Evolutionary conservation across 202 grass and related monocot species (phyloP).

Genomic region (Eragrostis tef): DNA sequence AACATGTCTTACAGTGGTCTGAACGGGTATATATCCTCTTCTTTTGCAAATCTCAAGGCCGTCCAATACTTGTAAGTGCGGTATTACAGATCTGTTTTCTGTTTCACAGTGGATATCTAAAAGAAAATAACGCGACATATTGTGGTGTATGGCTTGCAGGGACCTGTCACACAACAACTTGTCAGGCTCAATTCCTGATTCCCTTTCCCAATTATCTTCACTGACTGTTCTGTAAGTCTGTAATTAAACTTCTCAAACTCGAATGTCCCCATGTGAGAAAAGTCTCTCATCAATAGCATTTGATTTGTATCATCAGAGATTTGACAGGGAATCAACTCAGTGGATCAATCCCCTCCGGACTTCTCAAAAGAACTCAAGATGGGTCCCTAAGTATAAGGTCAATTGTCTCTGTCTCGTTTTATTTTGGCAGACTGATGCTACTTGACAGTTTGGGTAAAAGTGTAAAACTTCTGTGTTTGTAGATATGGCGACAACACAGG

Average conservation of each 20-base stretch:
- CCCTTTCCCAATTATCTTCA: constrained; percentile 50
- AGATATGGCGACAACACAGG: constrained; percentile 56
- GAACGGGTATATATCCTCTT: constrained; percentile 40
- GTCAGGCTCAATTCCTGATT: constrained; percentile 58
- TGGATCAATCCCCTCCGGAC: constrained; percentile 53
- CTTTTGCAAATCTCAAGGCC: constrained; percentile 53
- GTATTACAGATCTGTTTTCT: neutral
- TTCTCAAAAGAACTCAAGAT: constrained; percentile 59
- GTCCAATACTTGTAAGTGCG: constrained; percentile 51
- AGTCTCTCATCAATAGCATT: neutral
- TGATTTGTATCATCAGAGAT: constrained; percentile 56
- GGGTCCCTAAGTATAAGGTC: constrained; percentile 62
- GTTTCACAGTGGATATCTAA: neutral
- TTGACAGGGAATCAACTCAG: constrained; percentile 66
- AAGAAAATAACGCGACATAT: neutral
- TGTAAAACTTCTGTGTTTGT: neutral
- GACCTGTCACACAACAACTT: constrained; percentile 70
- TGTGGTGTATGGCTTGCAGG: constrained; percentile 32
- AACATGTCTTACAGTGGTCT: constrained; percentile 56
- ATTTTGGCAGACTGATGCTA: neutral
- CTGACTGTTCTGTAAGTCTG: constrained; percentile 61
- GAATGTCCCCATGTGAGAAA: neutral
- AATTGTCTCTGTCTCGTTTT: neutral
- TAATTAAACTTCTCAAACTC: neutral
- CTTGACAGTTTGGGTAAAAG: neutral